Conservation (phyloP, 169 alveolate species). For the Eimeria necatrix region DNA sequence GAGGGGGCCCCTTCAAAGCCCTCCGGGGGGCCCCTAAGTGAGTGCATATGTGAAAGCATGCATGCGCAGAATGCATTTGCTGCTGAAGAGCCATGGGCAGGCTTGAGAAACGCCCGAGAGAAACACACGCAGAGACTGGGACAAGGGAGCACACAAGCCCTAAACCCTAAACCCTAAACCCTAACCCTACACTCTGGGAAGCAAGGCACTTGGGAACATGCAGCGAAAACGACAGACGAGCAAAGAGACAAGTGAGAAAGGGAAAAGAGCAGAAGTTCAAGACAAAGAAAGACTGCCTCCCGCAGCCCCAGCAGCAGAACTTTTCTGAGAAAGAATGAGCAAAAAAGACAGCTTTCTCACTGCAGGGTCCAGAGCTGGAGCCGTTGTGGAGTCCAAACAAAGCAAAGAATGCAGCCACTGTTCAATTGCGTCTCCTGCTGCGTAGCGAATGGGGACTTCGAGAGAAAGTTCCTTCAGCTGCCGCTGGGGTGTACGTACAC, state of each 20-base stretch:
- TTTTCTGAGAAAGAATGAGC: neutral
- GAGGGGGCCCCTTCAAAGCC: no score
- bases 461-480: slow-evolving; percentile 88
- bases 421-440: slow-evolving; percentile 98
- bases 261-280: neutral
- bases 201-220: neutral
- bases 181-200: neutral
- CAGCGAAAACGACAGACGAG: neutral
- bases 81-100: no score
- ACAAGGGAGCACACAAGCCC: no score
- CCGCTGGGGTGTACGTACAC: neutral
- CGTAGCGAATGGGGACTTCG: slow-evolving; percentile 98
- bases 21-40: no score
- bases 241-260: neutral
- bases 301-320: neutral
- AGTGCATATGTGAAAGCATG: no score
- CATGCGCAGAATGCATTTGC: no score
- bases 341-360: neutral
- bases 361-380: slow-evolving; percentile 24
- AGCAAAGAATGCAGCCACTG: slow-evolving; percentile 97
- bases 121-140: neutral
- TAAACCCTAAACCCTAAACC: no score
- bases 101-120: neutral
- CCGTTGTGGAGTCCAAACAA: slow-evolving; percentile 97
- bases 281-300: neutral